Conservation (phyloP, 768 basidiomycete genomes). For the Lactifluus hygrophoroides region DNA sequence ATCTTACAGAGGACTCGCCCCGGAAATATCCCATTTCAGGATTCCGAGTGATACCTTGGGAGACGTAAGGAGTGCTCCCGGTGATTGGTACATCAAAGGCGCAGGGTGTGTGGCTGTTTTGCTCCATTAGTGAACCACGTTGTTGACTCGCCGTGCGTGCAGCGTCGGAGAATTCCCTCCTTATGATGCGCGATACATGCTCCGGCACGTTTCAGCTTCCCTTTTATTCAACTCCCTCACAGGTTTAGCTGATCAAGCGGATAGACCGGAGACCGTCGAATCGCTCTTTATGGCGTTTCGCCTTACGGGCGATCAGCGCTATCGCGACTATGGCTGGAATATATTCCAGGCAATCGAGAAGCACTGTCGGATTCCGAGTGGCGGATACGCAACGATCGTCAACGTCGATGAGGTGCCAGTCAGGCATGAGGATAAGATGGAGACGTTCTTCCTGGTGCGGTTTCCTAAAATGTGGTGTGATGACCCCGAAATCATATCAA, state of each 20-base stretch:
- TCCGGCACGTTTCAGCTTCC: conserved; percentile 42
- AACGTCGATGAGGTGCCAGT: conserved; percentile 77
- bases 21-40: conserved; percentile 85
- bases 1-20: conserved; percentile 63
- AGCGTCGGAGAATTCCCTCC: conserved; percentile 29
- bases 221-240: background rate
- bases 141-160: background rate
- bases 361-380: conserved; percentile 66
- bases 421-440: conserved; percentile 81
- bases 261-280: conserved; percentile 88
- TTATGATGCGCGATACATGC: conserved; percentile 89
- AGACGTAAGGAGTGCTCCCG: conserved; percentile 33
- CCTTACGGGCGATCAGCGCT: conserved; percentile 75
- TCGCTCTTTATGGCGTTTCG: conserved; percentile 88
- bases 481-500: too few species aligned
- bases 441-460: conserved; percentile 86
- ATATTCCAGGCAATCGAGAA: conserved; percentile 87
- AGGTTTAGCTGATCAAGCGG: background rate
- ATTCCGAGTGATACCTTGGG: conserved; percentile 49
- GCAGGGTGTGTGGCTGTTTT: conserved; percentile 43
- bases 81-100: conserved; percentile 93
- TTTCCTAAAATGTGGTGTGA: too few species aligned
- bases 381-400: conserved; percentile 76
- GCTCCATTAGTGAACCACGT: background rate
- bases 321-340: conserved; percentile 77